phyloP scores from a whole-genome alignment of 2,329 filamentous ascomycete species.

The Botrytis sinoallii region DNA sequence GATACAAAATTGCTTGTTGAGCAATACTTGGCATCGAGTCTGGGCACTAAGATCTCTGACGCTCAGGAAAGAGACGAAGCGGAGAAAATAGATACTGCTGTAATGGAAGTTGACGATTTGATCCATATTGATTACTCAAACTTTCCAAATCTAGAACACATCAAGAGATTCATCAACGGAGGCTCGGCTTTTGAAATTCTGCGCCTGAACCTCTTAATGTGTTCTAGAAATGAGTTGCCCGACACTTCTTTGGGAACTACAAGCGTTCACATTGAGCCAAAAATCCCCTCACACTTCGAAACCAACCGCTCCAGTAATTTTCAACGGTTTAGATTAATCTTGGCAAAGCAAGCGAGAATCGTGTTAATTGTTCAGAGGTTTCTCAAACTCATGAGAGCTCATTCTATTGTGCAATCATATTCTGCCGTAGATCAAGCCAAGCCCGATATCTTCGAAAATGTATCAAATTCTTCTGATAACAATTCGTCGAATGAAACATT shows the following conservation, averaged over 20 bases:
- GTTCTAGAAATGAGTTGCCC: not conserved
- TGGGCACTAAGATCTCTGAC: not conserved
- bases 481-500: not conserved
- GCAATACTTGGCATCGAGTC: not conserved
- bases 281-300: too few species aligned
- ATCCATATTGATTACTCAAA: not conserved
- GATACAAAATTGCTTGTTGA: constrained; percentile 9
- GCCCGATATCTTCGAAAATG: not conserved
- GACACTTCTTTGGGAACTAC: too few species aligned
- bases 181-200: not conserved
- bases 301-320: too few species aligned
- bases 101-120: not conserved
- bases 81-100: not conserved
- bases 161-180: not conserved
- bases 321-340: not conserved
- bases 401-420: not conserved
- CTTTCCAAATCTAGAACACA: not conserved
- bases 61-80: not conserved
- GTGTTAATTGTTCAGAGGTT: not conserved
- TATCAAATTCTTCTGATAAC: not conserved
- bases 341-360: not conserved
- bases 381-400: not conserved
- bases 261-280: not conserved
- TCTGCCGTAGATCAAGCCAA: not conserved
- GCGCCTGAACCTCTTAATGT: not conserved